Conservation (phyloP, 2,329 filamentous ascomycete genomes). For the Apiospora arundinis region DNA sequence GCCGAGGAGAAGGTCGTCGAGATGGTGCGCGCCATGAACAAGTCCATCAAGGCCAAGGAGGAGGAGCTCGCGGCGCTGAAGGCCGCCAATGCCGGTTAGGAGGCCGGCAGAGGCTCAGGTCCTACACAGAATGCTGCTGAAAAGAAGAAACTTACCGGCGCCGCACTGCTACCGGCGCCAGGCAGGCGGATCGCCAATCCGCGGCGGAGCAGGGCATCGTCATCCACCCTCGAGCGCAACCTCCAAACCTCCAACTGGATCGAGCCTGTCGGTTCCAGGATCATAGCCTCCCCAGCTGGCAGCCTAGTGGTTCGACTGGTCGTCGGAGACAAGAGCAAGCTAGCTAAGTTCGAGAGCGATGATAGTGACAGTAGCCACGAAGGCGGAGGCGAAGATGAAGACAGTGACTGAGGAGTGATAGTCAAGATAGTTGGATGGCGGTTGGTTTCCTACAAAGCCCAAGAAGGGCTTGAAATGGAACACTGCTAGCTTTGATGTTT, state of each 20-base stretch:
- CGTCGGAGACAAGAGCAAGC: neutral
- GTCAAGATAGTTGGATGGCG: neutral
- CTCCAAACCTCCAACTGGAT: neutral
- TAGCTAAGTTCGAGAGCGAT: slow-evolving; percentile 9
- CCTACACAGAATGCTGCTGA: slow-evolving; percentile 4
- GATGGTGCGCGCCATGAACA: slow-evolving; percentile 64
- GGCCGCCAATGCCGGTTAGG: slow-evolving; percentile 56
- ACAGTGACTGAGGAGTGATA: neutral
- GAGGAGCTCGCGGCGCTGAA: slow-evolving; percentile 66
- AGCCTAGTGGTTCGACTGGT: neutral
- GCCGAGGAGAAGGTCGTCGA: slow-evolving; percentile 69
- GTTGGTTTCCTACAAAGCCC: neutral
- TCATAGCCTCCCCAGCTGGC: neutral
- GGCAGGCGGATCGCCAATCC: neutral
- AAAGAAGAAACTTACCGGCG: neutral
- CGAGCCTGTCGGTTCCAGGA: neutral
- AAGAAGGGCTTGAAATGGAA: neutral
- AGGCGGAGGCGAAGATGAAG: neutral
- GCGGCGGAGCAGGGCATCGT: neutral
- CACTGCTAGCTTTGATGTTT: slow-evolving; percentile 1
- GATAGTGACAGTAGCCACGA: neutral
- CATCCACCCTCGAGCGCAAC: neutral
- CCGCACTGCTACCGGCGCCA: neutral
- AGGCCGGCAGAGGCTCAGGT: slow-evolving; percentile 6
- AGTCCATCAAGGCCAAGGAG: slow-evolving; percentile 69